A percentile compares a stretch with the other conserved stretches of the same genome.
Conservation (phyloP, 1,284 basidiomycete species). For the Puccinia horiana region DNA sequence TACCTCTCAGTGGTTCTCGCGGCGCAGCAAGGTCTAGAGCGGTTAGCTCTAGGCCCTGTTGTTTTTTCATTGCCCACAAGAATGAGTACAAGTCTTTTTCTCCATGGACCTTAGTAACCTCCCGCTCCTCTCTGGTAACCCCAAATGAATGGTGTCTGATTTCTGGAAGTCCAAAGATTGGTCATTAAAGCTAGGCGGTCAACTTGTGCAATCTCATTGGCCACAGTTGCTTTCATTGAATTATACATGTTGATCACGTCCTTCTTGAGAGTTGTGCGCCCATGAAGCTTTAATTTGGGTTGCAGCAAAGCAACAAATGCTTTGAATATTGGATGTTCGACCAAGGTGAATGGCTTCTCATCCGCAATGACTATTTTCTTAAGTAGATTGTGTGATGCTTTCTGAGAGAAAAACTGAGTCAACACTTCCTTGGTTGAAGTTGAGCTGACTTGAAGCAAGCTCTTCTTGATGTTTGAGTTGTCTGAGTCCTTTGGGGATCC, state of each 20-base stretch:
- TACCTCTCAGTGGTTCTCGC: no score
- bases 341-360: background rate
- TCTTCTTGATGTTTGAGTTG: background rate
- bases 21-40: no score
- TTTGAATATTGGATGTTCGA: background rate
- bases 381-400: background rate
- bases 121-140: no score
- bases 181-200: background rate
- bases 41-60: no score
- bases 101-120: no score
- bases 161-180: background rate
- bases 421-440: constrained; percentile 1
- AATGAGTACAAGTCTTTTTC: no score
- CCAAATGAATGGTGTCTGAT: background rate
- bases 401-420: background rate
- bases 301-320: background rate
- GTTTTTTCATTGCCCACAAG: no score
- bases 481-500: background rate
- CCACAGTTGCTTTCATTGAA: background rate
- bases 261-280: background rate
- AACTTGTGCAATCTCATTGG: background rate
- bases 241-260: background rate
- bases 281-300: background rate
- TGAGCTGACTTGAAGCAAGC: background rate
- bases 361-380: background rate